Evolutionary conservation across 768 basidiomycete species (phyloP), one percentile per base, ranked within the genome.

Genomic region (Phlebiopsis flavidoalba): DNA sequence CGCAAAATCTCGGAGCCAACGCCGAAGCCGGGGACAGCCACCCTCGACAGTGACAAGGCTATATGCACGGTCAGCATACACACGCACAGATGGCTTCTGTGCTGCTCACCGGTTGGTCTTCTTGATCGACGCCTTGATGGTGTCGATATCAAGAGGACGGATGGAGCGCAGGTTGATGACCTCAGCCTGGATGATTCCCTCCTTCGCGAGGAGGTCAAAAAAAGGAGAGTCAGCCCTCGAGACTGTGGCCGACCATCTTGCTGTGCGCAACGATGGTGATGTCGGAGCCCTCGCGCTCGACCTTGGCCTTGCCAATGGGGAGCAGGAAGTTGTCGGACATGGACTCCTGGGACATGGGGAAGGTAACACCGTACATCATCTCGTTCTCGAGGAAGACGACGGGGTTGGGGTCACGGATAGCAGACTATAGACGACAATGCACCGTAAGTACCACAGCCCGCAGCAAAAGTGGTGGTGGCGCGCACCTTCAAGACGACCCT

Each of bases 301-400:
- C 83, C 79, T 98, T 98, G 73, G 89, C 89, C 79, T 98, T 98
- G 72, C 97, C 97, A 70, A 99, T 97, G 37, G 95, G 96, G 58
- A 98, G 79, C 48, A 95, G 75, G 84, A 94, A 99, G 78, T 92
- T 85, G 73, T 95, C 92, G 56, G 93, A 94, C 87, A 97, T 87
- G 67, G 94, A 95, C 70, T 95, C 95, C 64, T 86, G 74, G 26
- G 94, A 93, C 88, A 98, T 89, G 53, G 95, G 95, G 89, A 98
- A 99, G 37, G 89, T 84, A 64, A 95, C 87, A 76, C 97, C 97
- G 78, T 99, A 99, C 73, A 99, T 76, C 86, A 99, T 94, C 76
- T 99, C 97, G 77, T 99, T 99, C 74, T 99, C 97, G 56, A 99
- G 89, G 84, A 99, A 95, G 66, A 98, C 95, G 67, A 98, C 91